Percentiles rank a stretch among this genome's conserved stretches.
These are phyloP conservation scores for Lumnitzera littorea DNA, from an alignment of 345 rosid species.

Conservation along the genomic window DNA sequence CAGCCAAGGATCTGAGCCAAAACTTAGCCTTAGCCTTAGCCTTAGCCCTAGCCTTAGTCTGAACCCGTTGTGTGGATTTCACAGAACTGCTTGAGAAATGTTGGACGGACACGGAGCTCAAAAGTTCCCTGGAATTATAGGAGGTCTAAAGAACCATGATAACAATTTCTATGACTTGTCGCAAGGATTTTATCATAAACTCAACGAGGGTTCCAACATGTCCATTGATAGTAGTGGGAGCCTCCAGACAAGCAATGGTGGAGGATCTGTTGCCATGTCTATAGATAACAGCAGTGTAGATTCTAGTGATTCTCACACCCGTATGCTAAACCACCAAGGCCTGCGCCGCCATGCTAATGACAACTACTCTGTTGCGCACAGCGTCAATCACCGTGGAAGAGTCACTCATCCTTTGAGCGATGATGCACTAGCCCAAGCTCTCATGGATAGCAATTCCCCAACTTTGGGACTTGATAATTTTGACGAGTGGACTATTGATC, in stretches of 20 bases:
- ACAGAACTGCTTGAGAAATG: conserved; percentile 10
- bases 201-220: conserved; percentile 39
- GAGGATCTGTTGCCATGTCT: conserved; percentile 42
- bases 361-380: conserved; percentile 22
- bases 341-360: conserved; percentile 25
- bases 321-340: conserved; percentile 39
- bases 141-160: conserved; percentile 18
- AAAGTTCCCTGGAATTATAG: conserved; percentile 31
- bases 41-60: background rate
- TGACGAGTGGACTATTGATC: conserved; percentile 34
- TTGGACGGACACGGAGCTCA: conserved; percentile 34
- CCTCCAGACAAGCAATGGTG: conserved; percentile 35
- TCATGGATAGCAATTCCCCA: conserved; percentile 28
- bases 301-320: conserved; percentile 39
- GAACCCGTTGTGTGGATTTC: no score
- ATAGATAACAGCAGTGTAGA: conserved; percentile 35
- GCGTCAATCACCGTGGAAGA: conserved; percentile 28
- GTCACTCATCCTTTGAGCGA: conserved; percentile 27
- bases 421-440: conserved; percentile 33
- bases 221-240: conserved; percentile 34
- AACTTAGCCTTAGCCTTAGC: background rate
- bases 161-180: conserved; percentile 27
- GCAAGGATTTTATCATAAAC: conserved; percentile 34
- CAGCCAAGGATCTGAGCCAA: conserved; percentile 7
- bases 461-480: conserved; percentile 28